Conservation (phyloP, 2,329 filamentous ascomycete genomes). For the Aureobasidium sp. region DNA sequence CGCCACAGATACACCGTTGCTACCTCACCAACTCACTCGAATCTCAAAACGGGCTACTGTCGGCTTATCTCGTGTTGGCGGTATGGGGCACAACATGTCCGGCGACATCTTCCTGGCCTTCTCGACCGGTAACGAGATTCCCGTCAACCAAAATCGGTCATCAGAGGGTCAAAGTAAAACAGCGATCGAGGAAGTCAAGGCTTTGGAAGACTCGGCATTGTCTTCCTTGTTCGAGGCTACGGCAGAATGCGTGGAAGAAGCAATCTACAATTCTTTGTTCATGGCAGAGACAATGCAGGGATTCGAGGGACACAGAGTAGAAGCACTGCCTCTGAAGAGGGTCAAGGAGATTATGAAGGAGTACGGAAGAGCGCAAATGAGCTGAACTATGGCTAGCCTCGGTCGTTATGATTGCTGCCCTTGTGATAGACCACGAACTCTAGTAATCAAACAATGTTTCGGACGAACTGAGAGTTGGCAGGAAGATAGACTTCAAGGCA, state of each 20-base stretch:
- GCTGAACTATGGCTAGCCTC: no score
- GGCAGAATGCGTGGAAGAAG: background rate
- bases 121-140: background rate
- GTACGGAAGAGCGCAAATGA: background rate
- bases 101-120: conserved; percentile 5
- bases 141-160: background rate
- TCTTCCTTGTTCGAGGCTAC: background rate
- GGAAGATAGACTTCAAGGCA: background rate
- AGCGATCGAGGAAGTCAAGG: background rate
- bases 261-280: background rate
- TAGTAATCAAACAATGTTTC: no score
- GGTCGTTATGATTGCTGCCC: no score
- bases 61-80: background rate
- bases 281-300: background rate
- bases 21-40: background rate
- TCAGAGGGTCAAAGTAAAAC: background rate
- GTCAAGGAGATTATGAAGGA: conserved; percentile 4
- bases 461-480: background rate
- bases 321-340: background rate
- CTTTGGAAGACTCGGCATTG: background rate
- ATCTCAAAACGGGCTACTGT: conserved; percentile 3
- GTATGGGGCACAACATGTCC: conserved; percentile 1
- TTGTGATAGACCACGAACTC: no score
- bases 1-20: background rate
- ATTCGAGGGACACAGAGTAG: background rate